A percentile compares a stretch with the other conserved stretches of the same genome.
These are phyloP conservation scores for Butyriboletus loyo DNA, from an alignment of 768 basidiomycete genomes.

Conservation along the genomic window DNA sequence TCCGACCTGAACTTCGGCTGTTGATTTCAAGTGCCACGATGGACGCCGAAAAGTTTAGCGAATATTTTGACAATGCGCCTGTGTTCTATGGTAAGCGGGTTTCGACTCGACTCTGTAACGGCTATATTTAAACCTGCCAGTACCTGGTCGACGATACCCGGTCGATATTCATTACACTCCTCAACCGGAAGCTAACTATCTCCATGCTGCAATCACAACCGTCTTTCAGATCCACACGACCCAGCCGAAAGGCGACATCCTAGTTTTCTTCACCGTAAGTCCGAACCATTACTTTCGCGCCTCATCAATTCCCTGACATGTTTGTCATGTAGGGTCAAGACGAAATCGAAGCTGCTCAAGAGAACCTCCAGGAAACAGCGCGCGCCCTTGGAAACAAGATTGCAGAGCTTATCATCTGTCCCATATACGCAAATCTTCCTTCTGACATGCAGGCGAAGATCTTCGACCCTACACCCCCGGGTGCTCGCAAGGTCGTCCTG, in stretches of 20 bases:
- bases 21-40: constrained; percentile 96
- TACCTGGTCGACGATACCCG: constrained; percentile 95
- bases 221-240: constrained; percentile 99
- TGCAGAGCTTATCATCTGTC: constrained; percentile 89
- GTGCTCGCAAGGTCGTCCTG: constrained; percentile 94
- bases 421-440: constrained; percentile 98
- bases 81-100: constrained; percentile 77
- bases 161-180: constrained; percentile 99
- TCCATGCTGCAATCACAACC: constrained; percentile 97
- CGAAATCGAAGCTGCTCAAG: constrained; percentile 96
- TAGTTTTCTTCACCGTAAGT: constrained; percentile 92
- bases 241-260: constrained; percentile 94
- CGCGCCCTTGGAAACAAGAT: constrained; percentile 95
- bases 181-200: constrained; percentile 98
- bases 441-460: constrained; percentile 99
- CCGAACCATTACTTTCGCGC: not conserved
- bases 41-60: constrained; percentile 97
- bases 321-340: constrained; percentile 73
- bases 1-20: constrained; percentile 89
- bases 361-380: constrained; percentile 93
- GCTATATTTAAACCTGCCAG: constrained; percentile 38
- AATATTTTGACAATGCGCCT: constrained; percentile 95
- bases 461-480: constrained; percentile 97
- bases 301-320: not conserved
- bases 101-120: not conserved